A percentile compares a stretch with the other conserved stretches of the same genome.
phyloP scores from a whole-genome alignment of 371 early-diverging fungal genomes.

The Funneliformis caledonium region DNA sequence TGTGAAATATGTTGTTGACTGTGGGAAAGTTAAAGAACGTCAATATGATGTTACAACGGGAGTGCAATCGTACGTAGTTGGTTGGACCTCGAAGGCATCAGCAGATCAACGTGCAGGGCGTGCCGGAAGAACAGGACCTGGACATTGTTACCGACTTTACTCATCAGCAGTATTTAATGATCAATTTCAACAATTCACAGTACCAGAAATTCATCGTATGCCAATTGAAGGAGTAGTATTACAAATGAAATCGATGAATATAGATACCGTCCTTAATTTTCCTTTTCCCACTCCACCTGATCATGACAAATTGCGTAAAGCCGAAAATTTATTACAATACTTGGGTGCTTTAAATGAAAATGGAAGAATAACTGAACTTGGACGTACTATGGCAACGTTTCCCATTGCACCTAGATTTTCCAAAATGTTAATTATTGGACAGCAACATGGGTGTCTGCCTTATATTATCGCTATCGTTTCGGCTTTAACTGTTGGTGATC shows the following conservation, averaged over 20 bases:
- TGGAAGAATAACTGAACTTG: constrained; percentile 82
- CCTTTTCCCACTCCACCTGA: constrained; percentile 94
- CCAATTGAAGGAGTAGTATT: constrained; percentile 95
- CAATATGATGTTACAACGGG: constrained; percentile 80
- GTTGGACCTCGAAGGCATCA: constrained; percentile 94
- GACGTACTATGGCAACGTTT: constrained; percentile 88
- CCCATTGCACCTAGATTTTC: constrained; percentile 95
- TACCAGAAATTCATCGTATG: constrained; percentile 94
- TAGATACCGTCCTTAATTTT: constrained; percentile 93
- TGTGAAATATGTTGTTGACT: constrained; percentile 97
- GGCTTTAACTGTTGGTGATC: constrained; percentile 91
- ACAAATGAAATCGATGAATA: constrained; percentile 95
- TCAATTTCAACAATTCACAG: constrained; percentile 84
- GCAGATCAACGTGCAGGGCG: constrained; percentile 97
- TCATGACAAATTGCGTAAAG: constrained; percentile 64
- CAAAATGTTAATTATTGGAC: constrained; percentile 92
- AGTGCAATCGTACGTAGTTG: constrained; percentile 86
- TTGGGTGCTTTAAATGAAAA: constrained; percentile 75
- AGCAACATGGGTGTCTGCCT: constrained; percentile 78
- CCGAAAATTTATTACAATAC: constrained; percentile 74
- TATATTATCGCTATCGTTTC: constrained; percentile 91
- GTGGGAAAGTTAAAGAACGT: constrained; percentile 94
- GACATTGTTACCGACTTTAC: constrained; percentile 97
- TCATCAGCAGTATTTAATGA: constrained; percentile 93
- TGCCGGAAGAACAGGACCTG: constrained; percentile 97